Percentiles rank a stretch among this genome's conserved stretches.
phyloP scores from a whole-genome alignment of 1,284 basidiomycete genomes.

The Volvariella surrecta region DNA sequence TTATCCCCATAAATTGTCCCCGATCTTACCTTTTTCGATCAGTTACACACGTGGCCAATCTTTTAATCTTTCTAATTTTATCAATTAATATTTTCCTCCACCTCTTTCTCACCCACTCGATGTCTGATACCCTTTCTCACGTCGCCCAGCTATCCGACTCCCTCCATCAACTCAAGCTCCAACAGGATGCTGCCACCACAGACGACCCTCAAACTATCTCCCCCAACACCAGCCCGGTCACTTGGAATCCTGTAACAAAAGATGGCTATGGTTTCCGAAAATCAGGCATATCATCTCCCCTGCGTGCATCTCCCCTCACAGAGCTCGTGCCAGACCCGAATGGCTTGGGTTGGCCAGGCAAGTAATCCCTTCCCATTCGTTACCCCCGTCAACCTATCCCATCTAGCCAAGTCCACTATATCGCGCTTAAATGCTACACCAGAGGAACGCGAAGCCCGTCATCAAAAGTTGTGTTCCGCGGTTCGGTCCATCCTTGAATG shows the following conservation, averaged over 20 bases:
- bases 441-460: conserved; percentile 62
- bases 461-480: conserved; percentile 75
- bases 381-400: conserved; percentile 9
- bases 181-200: conserved; percentile 13
- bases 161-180: conserved; percentile 22
- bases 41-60: neutral
- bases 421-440: conserved; percentile 76
- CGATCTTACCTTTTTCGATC: conserved; percentile 6
- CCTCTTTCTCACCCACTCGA: neutral
- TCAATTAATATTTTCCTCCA: conserved; percentile 10
- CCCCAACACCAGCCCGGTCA: conserved; percentile 14
- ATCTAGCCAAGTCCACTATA: conserved; percentile 82
- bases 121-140: conserved; percentile 13
- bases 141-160: conserved; percentile 21
- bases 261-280: conserved; percentile 80
- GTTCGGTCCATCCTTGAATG: conserved; percentile 93
- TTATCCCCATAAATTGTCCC: conserved; percentile 15
- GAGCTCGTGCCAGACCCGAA: conserved; percentile 71
- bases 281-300: conserved; percentile 62
- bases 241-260: conserved; percentile 30
- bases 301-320: conserved; percentile 20
- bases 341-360: conserved; percentile 93
- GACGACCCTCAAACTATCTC: neutral
- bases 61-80: conserved; percentile 6
- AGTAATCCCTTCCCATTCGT: conserved; percentile 14